phyloP scores from a whole-genome alignment of 176 grass and related monocot species.

The Bothriochloa decipiens region DNA sequence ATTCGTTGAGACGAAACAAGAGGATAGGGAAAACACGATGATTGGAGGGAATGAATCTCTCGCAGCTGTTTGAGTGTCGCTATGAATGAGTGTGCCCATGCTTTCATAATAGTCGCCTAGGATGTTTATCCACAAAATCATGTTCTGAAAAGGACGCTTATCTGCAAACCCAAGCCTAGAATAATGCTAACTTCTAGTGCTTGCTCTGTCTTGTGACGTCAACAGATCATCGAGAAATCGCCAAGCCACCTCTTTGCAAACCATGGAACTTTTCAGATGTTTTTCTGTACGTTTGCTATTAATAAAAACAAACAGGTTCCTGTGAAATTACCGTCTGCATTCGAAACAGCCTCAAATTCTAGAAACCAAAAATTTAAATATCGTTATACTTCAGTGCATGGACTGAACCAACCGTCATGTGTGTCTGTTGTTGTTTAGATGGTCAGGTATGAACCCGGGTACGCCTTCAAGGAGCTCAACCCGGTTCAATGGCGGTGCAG shows the following conservation, averaged over 20 bases:
- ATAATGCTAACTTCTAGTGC: no score
- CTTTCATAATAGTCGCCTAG: background rate
- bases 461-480: slow-evolving; percentile 52
- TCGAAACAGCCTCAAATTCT: background rate
- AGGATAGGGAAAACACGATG: background rate
- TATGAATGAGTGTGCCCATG: background rate
- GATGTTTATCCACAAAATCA: slow-evolving; percentile 5
- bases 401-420: background rate
- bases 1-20: background rate
- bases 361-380: background rate
- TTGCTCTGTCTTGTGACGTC: no score
- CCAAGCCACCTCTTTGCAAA: no score
- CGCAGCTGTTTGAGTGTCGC: no score
- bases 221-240: no score
- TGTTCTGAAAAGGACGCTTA: background rate
- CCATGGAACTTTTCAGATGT: no score
- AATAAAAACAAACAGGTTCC: no score
- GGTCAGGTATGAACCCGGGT: slow-evolving; percentile 46
- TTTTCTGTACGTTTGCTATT: no score
- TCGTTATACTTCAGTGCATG: background rate
- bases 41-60: background rate
- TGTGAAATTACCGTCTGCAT: no score
- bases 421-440: slow-evolving; percentile 28
- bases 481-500: slow-evolving; percentile 48
- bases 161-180: background rate